phyloP scores from a whole-genome alignment of 2,329 filamentous ascomycete species.

The Ilyonectria mors-panacis region DNA sequence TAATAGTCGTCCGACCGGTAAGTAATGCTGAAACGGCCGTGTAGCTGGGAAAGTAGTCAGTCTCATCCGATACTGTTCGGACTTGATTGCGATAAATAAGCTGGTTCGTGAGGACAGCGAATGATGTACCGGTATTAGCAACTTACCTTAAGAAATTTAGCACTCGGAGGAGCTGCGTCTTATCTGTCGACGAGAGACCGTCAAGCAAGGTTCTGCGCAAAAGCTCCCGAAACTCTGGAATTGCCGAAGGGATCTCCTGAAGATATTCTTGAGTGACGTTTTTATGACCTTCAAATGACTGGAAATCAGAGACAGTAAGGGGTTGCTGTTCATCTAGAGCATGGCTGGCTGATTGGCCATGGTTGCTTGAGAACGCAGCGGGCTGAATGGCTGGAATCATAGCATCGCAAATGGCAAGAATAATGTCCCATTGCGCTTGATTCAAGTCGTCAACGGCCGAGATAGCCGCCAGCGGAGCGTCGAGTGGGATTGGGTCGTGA shows the following conservation, averaged over 20 bases:
- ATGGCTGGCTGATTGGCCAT: background rate
- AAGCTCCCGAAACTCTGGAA: conserved; percentile 9
- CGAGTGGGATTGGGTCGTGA: background rate
- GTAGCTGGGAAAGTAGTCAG: conserved; percentile 3
- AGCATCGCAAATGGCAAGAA: conserved; percentile 23
- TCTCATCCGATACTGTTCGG: no score
- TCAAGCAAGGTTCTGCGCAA: conserved; percentile 1
- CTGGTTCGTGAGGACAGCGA: background rate
- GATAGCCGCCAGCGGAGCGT: conserved; percentile 7
- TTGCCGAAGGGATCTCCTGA: conserved; percentile 9
- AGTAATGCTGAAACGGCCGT: conserved; percentile 10
- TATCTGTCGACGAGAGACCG: background rate
- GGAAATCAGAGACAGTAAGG: background rate
- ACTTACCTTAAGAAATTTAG: conserved; percentile 7
- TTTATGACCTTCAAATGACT: background rate
- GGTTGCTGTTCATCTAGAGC: background rate
- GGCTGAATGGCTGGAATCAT: conserved; percentile 11
- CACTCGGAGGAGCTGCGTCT: conserved; percentile 12
- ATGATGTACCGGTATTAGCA: no score
- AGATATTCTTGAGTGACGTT: background rate
- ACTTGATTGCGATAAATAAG: background rate
- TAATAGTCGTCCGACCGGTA: conserved; percentile 1
- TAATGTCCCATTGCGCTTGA: conserved; percentile 10
- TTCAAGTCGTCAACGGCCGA: background rate
- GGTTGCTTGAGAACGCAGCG: background rate